phyloP scores from a whole-genome alignment of 495 filamentous ascomycete species.

The Hyaloscypha hepaticicola region DNA sequence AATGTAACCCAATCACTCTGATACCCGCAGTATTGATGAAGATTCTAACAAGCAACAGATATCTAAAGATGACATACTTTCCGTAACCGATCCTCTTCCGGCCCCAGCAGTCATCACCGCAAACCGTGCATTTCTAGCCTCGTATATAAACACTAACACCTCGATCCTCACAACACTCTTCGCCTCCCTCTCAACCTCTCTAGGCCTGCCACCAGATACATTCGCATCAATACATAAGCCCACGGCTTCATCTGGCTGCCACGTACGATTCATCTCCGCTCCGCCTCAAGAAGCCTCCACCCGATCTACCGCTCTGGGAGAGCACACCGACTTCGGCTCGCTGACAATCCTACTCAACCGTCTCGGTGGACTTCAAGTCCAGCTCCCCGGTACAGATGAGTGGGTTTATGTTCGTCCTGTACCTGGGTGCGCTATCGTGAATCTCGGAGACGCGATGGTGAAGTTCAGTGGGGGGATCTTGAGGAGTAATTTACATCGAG shows the following conservation, averaged over 20 bases:
- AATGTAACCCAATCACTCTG: slow-evolving; percentile 40
- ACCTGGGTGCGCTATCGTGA: slow-evolving; percentile 55
- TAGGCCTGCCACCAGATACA: not conserved
- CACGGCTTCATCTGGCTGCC: slow-evolving; percentile 49
- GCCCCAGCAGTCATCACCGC: not conserved
- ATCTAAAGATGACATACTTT: not conserved
- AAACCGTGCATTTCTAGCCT: not conserved
- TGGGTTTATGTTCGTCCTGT: slow-evolving; percentile 61
- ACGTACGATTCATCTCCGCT: slow-evolving; percentile 54
- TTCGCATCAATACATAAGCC: slow-evolving; percentile 41
- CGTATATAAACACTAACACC: not conserved
- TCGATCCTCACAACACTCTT: not conserved
- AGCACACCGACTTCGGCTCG: slow-evolving; percentile 84
- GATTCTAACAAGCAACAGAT: not conserved
- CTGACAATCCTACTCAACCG: slow-evolving; percentile 82
- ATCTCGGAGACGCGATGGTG: slow-evolving; percentile 62
- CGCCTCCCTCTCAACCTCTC: not conserved
- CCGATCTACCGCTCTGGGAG: slow-evolving; percentile 50
- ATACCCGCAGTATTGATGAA: not conserved
- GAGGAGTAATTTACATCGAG: slow-evolving; percentile 60
- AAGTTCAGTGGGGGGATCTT: slow-evolving; percentile 58
- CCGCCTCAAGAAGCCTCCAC: slow-evolving; percentile 41
- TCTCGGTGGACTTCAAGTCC: slow-evolving; percentile 77
- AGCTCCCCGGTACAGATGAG: slow-evolving; percentile 40
- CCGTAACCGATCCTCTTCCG: not conserved